Evolutionary conservation across 1,284 basidiomycete species (phyloP).

Genomic region (Xerocomus nothofagi): DNA sequence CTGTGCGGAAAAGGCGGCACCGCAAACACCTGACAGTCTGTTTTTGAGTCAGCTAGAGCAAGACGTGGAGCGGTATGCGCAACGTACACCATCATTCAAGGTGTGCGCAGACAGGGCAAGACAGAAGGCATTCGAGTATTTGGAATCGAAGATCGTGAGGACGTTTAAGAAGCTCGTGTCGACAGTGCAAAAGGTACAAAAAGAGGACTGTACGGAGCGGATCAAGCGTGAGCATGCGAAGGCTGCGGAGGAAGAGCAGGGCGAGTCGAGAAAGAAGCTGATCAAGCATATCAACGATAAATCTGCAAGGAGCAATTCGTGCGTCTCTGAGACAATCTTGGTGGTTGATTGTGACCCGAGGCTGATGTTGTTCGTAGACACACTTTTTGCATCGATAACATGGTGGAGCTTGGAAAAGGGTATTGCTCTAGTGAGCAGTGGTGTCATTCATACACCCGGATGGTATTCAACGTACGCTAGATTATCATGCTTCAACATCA

Average conservation of each 20-base stretch:
- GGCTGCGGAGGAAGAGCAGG: slow-evolving; percentile 16
- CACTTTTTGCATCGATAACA: slow-evolving; percentile 12
- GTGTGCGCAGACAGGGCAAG: slow-evolving; percentile 1
- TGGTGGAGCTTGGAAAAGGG: neutral
- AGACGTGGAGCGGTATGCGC: neutral
- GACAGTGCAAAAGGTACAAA: slow-evolving; percentile 10
- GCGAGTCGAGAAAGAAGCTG: slow-evolving; percentile 19
- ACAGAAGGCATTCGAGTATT: neutral
- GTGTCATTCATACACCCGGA: neutral
- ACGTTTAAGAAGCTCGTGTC: slow-evolving; percentile 6
- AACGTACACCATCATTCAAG: neutral
- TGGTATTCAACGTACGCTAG: neutral
- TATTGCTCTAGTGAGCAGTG: slow-evolving; percentile 1
- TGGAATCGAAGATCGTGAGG: slow-evolving; percentile 6
- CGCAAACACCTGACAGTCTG: slow-evolving; percentile 6
- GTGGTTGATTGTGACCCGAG: neutral
- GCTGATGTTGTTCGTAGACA: slow-evolving; percentile 18
- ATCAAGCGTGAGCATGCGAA: slow-evolving; percentile 5
- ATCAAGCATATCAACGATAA: slow-evolving; percentile 28
- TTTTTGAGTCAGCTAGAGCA: slow-evolving; percentile 9
- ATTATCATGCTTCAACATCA: neutral
- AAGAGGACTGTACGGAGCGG: neutral
- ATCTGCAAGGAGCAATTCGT: slow-evolving; percentile 14
- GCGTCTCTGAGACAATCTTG: slow-evolving; percentile 4
- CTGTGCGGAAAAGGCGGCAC: neutral